Base-by-base conservation (phyloP, 2,329 filamentous ascomycete genomes). In the Alternaria sp. region DNA sequence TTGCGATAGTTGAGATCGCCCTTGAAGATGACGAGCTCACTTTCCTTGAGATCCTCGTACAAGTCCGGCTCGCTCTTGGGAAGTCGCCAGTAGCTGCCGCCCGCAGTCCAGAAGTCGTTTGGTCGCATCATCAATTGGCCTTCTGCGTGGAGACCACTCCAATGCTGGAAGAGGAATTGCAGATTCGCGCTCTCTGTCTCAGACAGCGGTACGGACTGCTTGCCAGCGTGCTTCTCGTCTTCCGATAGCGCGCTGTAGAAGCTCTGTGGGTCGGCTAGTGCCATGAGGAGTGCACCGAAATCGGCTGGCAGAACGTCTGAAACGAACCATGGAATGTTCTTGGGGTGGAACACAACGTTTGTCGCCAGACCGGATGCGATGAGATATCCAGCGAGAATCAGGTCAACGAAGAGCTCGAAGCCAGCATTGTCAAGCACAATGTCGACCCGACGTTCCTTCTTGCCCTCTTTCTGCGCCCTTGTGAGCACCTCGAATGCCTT, bases 1-100 rank as follows among this genome's bases (percentile, higher is more conserved):
- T 99, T 99, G 65, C 96, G 86, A 81, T 98, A 99, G 82, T 99
- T 99, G 71, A 99, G 79, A 77, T 99, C 96, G 3, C 96, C 96
- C 84, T 99, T 99, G 85, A 98, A 98, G 59, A 99, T 89, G 12
- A 97, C 93, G 17, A 99, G 84, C 79, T 97, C 92, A 68, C 91
- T 92, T 65, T 88, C 82, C 83, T 93, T 90, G 59, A 99, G 81
- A 75, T 98, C 95, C 7, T 92, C 86, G 56, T 88, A 86, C 12
- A 99, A 82, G 26, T 87, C 85, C 3, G 88, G 86, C 1, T 89
- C 92, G 23, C 88, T 85, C 13, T 84, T 80, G 0, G 94, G 93
- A 62, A 99, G 80, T 30, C 93, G 87, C 94, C 96, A 98, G 83
- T 91, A 99, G 75, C 92, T 93, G 4, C 93, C 93, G 0, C 87